These are phyloP conservation scores for Zasmidium cellare DNA, from an alignment of 2,329 filamentous ascomycete genomes.

Conservation along the genomic window DNA sequence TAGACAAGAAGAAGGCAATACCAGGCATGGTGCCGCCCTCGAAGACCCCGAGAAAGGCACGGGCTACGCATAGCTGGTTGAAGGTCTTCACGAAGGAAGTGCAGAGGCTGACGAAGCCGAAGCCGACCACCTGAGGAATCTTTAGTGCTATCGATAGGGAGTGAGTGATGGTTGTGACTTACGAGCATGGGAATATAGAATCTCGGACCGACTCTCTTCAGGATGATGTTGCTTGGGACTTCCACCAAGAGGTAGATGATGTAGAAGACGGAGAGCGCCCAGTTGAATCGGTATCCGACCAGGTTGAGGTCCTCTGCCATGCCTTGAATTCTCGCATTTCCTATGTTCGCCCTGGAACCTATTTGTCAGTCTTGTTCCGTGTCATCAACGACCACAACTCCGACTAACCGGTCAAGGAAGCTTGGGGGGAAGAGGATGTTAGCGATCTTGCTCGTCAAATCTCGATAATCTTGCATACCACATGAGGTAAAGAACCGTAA, in stretches of 20 bases:
- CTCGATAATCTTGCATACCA: constrained; percentile 56
- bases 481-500: constrained; percentile 60
- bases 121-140: constrained; percentile 17
- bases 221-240: constrained; percentile 40
- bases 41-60: constrained; percentile 26
- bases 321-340: constrained; percentile 27
- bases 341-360: constrained; percentile 42
- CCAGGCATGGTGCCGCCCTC: constrained; percentile 24
- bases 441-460: constrained; percentile 28
- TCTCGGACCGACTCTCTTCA: constrained; percentile 49
- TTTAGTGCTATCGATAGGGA: neutral
- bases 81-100: constrained; percentile 29
- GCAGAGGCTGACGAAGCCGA: constrained; percentile 30
- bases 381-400: constrained; percentile 26
- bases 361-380: constrained; percentile 38
- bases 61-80: constrained; percentile 24
- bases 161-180: neutral
- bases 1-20: constrained; percentile 67
- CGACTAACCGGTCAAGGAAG: constrained; percentile 20
- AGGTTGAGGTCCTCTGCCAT: constrained; percentile 47
- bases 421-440: constrained; percentile 13
- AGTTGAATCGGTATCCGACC: constrained; percentile 41
- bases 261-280: constrained; percentile 41
- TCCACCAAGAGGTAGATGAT: constrained; percentile 37
- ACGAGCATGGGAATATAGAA: constrained; percentile 30